These are phyloP conservation scores for Linnemannia hyalina DNA, from an alignment of 192 early-diverging fungal genomes.

Conservation along the genomic window DNA sequence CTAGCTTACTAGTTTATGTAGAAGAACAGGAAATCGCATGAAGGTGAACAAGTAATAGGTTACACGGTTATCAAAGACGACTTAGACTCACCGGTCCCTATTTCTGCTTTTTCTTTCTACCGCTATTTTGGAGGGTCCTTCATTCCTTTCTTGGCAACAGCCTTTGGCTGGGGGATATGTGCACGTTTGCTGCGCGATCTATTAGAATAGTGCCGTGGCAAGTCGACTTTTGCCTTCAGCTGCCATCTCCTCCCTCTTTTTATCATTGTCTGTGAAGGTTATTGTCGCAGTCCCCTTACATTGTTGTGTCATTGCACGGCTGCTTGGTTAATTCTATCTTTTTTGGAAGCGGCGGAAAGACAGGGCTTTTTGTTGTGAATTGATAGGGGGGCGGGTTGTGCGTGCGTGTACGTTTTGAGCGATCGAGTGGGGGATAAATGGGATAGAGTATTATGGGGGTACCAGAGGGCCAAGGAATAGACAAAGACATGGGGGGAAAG, in stretches of 20 bases:
- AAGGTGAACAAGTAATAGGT: too few species aligned
- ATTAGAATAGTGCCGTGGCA: background rate
- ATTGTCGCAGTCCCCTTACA: background rate
- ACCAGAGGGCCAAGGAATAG: too few species aligned
- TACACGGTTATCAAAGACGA: background rate
- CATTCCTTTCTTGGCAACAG: slow-evolving; percentile 1
- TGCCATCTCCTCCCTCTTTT: background rate
- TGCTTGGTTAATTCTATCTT: too few species aligned
- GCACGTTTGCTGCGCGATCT: background rate
- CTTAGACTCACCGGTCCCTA: background rate
- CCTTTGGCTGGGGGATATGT: background rate
- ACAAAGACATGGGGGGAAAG: too few species aligned
- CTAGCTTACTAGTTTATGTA: too few species aligned
- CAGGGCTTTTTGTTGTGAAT: background rate
- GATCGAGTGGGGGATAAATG: background rate
- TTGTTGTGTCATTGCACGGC: too few species aligned
- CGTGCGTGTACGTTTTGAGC: background rate
- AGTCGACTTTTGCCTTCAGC: background rate
- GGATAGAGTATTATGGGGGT: too few species aligned
- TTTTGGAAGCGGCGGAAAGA: background rate
- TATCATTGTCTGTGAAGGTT: background rate
- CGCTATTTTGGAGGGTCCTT: background rate
- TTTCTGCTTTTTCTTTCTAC: background rate
- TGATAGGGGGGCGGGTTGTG: background rate
- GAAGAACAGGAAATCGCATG: too few species aligned